A percentile compares a stretch with the other conserved stretches of the same genome.
These are phyloP conservation scores for Pythium guiyangense DNA, from an alignment of 352 stramenopile species.

Conservation along the genomic window DNA sequence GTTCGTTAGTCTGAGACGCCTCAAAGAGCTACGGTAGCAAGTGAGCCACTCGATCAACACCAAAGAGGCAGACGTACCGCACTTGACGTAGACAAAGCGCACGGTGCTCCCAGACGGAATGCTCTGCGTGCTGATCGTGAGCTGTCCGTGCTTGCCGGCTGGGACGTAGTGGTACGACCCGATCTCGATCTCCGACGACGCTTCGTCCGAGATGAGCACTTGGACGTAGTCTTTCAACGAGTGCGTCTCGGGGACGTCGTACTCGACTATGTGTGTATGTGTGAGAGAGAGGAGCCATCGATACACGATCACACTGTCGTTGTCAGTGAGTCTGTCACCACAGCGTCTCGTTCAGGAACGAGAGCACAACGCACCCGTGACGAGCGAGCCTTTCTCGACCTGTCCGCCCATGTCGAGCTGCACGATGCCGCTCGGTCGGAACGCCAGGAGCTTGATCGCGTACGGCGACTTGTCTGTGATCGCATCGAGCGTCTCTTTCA, in stretches of 20 bases:
- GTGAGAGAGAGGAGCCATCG: not conserved
- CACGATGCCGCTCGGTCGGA: slow-evolving; percentile 78
- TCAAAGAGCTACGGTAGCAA: not conserved
- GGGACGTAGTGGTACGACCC: slow-evolving; percentile 77
- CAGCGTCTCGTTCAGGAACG: not conserved
- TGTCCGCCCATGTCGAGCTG: slow-evolving; percentile 81
- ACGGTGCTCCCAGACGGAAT: slow-evolving; percentile 61
- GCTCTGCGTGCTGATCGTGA: slow-evolving; percentile 76
- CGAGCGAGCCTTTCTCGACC: slow-evolving; percentile 78
- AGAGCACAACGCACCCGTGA: slow-evolving; percentile 52
- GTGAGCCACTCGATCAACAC: too few species aligned
- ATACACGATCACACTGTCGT: not conserved
- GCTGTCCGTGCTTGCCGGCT: slow-evolving; percentile 48
- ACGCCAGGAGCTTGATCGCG: slow-evolving; percentile 68
- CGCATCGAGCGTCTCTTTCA: slow-evolving; percentile 69
- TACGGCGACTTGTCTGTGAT: slow-evolving; percentile 62
- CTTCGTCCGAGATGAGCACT: slow-evolving; percentile 70
- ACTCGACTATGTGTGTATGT: slow-evolving; percentile 46
- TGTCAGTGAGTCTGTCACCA: not conserved
- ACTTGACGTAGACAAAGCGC: slow-evolving; percentile 85
- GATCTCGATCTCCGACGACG: slow-evolving; percentile 68
- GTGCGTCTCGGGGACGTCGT: slow-evolving; percentile 73
- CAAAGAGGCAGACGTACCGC: slow-evolving; percentile 22
- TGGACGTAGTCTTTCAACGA: slow-evolving; percentile 87
- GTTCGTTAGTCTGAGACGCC: not conserved